These are phyloP conservation scores for Aspergillus flavus DNA, from an alignment of 2,329 filamentous ascomycete genomes.

Conservation along the genomic window DNA sequence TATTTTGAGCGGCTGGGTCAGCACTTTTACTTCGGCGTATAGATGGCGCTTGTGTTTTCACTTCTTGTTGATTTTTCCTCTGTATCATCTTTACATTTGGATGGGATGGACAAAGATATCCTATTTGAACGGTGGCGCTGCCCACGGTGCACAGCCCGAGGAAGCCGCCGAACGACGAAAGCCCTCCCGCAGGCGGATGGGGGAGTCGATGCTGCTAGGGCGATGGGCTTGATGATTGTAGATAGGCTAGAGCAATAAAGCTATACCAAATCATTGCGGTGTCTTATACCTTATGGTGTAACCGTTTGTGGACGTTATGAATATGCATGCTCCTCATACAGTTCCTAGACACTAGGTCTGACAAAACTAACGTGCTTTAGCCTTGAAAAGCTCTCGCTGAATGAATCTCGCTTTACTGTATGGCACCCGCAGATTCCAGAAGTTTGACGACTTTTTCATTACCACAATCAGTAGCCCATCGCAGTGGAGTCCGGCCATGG, in stretches of 20 bases:
- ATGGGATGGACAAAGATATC: background rate
- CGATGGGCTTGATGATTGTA: slow-evolving; percentile 6
- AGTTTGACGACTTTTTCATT: rapidly evolving
- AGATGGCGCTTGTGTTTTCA: slow-evolving; percentile 20
- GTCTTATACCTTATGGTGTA: background rate
- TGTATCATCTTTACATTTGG: slow-evolving; percentile 16
- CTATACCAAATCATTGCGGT: background rate
- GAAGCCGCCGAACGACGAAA: background rate
- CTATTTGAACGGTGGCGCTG: background rate
- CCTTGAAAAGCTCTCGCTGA: too few species aligned
- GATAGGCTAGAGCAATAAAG: background rate
- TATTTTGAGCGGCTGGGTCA: slow-evolving; percentile 6
- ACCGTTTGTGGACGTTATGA: background rate
- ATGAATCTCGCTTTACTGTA: too few species aligned
- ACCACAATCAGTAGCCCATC: too few species aligned
- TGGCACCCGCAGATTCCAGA: too few species aligned
- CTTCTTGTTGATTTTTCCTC: slow-evolving; percentile 15
- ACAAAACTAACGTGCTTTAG: too few species aligned
- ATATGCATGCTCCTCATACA: too few species aligned
- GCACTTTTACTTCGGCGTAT: slow-evolving; percentile 17
- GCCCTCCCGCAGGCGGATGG: slow-evolving; percentile 21
- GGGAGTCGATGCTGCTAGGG: slow-evolving; percentile 4
- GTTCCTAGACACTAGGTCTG: background rate
- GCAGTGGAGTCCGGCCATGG: too few species aligned
- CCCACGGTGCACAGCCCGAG: background rate